Base-by-base conservation (phyloP, 345 rosid species). In the Citropsis articulata region DNA sequence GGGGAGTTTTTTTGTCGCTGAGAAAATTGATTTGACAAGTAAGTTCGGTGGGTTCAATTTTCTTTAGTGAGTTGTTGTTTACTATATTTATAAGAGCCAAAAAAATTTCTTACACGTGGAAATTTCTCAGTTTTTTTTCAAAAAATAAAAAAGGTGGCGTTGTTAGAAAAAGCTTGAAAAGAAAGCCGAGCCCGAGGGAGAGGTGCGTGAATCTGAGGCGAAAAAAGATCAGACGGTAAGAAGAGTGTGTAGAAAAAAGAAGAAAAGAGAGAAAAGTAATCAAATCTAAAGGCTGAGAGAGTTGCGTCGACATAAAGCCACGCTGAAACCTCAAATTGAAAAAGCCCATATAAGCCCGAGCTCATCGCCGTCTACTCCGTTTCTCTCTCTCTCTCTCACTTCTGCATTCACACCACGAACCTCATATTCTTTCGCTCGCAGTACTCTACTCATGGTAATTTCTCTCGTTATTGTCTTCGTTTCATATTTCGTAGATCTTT, bases 251-350 rank as follows among this genome's bases (percentile, higher is more conserved):
- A 67, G 63, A 69, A 59, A 33, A 10, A 61, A 76, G 25, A 60
- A 9, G 9, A 36, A 72, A 28, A 12, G 56, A 24, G n/a, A 6
- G 14, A 18, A 27, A 59, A 25, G 78, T 56, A 24, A 30, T 40
- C 71, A 19, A 77, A 90, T 90, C 91, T 6, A 77, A 88, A 79
- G 93, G 88, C n/a, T 30, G 60, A 25, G 6, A 77, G 69, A 18
- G 69, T 83, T 77, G 90, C 93, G 88, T 90, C 82, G 64, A 75
- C 68, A 48, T 53, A 40, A 85, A 85, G 91, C 87, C 82, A 77
- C 28, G 74, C 69, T 75, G 71, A 76, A 35, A 10, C 72, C 78
- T 78, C 70, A 70, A 71, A 30, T 71, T 16, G 5, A 13, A 12
- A 13, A 45, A 13, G 50, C 18, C 50, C 50, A 45, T 45, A 45